Evolutionary conservation across 768 basidiomycete species (phyloP), one percentile per base, ranked within the genome.

Genomic region (Leccinum rimulosum): DNA sequence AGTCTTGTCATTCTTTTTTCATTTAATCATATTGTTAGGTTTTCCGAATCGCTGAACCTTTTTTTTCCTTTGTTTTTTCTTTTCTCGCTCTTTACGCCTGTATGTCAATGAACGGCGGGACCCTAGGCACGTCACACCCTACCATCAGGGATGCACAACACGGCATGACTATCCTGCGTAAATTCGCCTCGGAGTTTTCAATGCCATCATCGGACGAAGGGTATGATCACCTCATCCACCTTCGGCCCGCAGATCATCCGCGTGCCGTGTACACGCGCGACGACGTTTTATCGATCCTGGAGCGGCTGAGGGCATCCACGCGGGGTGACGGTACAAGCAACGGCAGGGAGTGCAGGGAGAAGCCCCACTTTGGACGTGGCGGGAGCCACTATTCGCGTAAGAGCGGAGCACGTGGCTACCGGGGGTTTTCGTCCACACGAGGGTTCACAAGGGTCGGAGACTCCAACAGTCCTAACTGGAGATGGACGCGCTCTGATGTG

Each of bases 111-210:
- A 12, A 36, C 15, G 52, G n/a, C 15, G 31, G 57, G 56, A 49
- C 54, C 63, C 49, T 68, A 92, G 91, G 91, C 65, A 80, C 79
- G 36, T 77, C 74, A 52, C 91, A 91, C 74, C 92, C 91, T 54
- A 93, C 91, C 55, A 92, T 93, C 72, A 84, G 76, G 62, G 78
- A 72, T 62, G 77, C 80, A 54, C 80, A 82, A 67, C 78, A 82
- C 48, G 89, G 84, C 19, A 66, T 87, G 65, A 73, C 76, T 36
- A 75, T 91, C n/a, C 77, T 93, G 56, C 77, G 82, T 60, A 82
- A 83, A 54, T 91, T 93, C 71, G 80, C 80, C 50, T 76, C 79
- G 52, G 83, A 86, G 63, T 88, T 85, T 67, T 75, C 77, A 67
- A 68, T 76, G 28, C 91, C 91, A 30, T 69, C 69, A 22, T 65